Evolutionary conservation across 441 rosid species (phyloP), one percentile per base, ranked within the genome.

Genomic region (Populus trichocarpa): DNA sequence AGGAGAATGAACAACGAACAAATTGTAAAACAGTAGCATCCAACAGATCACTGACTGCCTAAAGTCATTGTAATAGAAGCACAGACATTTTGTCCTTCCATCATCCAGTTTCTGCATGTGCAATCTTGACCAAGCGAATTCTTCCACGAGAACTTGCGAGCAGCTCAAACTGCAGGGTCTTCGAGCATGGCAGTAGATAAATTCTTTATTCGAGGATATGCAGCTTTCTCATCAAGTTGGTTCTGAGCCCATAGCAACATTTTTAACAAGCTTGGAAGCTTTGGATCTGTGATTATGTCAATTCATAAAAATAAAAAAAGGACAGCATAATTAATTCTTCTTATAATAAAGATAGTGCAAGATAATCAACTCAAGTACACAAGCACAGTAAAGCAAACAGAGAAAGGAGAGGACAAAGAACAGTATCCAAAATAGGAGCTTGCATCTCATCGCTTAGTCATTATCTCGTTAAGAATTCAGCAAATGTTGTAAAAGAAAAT

Each of bases 171-270:
- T 4, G 90, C 36, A 20, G 97, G 89, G 73, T 91, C 95, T 87
- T 94, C 94, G 0, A 94, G 91, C 79, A 73, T 81, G 67, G 94
- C 97, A 6, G 88, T 90, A 10, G 97, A 87, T 75, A 96, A 80
- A 83, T 94, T 87, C 6, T 84, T 96, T 80, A 94, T 92, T 80
- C 94, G 92, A 6, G 99, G 99, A 87, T 94, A 96, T 23, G 84
- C 83, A 74, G 97, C 98, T 85, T 88, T 96, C 81, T 94, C 95
- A 78, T 94, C 98, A 8, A 96, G 94, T 81, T 91, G 94, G 57
- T 84, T 90, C 83, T 96, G 97, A 69, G 96, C 93, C 97, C 97
- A 96, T 71, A 90, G 25, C 88, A 96, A 80, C 97, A 93, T 94
- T 89, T 91, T 96, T 81, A 96, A 84, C 88, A 94, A 87, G 79